Evolutionary conservation across 345 rosid species (phyloP), one percentile per base, ranked within the genome.

Genomic region (Populus davidiana): DNA sequence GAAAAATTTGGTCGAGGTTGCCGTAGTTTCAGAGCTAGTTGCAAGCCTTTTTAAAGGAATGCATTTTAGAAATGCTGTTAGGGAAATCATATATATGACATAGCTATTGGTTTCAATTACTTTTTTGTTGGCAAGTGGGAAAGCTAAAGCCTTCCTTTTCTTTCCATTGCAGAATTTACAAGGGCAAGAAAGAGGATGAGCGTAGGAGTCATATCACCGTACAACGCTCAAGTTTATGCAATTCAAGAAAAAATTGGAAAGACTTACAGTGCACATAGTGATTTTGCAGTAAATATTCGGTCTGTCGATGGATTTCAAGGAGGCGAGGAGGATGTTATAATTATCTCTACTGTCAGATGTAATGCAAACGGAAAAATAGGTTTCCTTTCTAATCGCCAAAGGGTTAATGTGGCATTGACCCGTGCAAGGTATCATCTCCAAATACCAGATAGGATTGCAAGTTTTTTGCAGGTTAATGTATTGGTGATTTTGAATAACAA

Each of bases 261-360:
- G 59, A 38, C 29, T 77, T 81, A 18, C 41, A 65, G 3, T 44
- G 1, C 31, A 21, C 49, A 31, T 35, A 80, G 71, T 25, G 49
- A 23, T 11, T 83, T 88, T 78, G 11, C 81, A 33, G 75, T 86
- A 64, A 79, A 70, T 36, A 82, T 88, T 14, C 54, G 81, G 6
- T 83, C 89, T 0, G 84, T 88, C 16, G 91, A 88, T 79, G 91
- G 91, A 5, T 88, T 88, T 78, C 91, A 88, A 82, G 89, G 90
- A 0, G 84, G 91, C 23, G 89, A 86, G 78, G 88, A 86, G 61
- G 91, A 88, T 64, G 85, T 88, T 47, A 82, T 88, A 9, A 86
- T 88, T 36, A 66, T 88, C 18, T 88, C 88, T 13, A 87, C 91
- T 21, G 90, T 88, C 21, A 80, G 91, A 75, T 85, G 81, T 8